Evolutionary conservation across 208 protist genomes (phyloP).

Genomic region (Leishmania tarentolae): DNA sequence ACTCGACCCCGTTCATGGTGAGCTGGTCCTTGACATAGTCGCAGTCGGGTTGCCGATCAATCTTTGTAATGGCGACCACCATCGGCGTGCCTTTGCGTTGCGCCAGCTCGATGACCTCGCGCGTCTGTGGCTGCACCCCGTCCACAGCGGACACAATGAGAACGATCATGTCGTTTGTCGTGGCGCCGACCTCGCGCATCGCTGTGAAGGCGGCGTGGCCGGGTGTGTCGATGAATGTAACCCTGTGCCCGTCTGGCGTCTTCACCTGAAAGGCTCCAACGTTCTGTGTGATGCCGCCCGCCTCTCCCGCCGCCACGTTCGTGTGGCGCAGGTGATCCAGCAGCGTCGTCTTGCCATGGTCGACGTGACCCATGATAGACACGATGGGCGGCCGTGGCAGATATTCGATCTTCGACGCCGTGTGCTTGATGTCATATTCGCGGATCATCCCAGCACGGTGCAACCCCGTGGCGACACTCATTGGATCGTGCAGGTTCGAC

Average conservation of each 20-base stretch:
- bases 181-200: constrained; percentile 95
- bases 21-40: constrained; percentile 87
- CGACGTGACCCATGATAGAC: constrained; percentile 99
- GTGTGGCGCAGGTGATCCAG: constrained; percentile 95
- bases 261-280: constrained; percentile 93
- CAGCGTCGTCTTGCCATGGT: constrained; percentile 98
- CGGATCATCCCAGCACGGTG: constrained; percentile 76
- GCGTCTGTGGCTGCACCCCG: constrained; percentile 95
- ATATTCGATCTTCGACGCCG: constrained; percentile 79
- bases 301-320: constrained; percentile 93
- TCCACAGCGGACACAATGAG: constrained; percentile 97
- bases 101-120: constrained; percentile 90
- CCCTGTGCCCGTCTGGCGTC: constrained; percentile 45
- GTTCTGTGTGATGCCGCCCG: constrained; percentile 98
- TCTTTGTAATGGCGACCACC: constrained; percentile 98
- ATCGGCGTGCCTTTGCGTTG: constrained; percentile 77
- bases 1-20: constrained; percentile 63
- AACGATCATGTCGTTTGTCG: constrained; percentile 96
- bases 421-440: constrained; percentile 88
- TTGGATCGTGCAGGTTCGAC: constrained; percentile 78
- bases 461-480: constrained; percentile 79
- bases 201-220: constrained; percentile 96
- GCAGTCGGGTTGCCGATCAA: constrained; percentile 91
- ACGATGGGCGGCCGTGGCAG: constrained; percentile 93
- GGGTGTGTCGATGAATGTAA: constrained; percentile 99